Conservation (phyloP, 495 filamentous ascomycete species). For the Aspergillus leporis region DNA sequence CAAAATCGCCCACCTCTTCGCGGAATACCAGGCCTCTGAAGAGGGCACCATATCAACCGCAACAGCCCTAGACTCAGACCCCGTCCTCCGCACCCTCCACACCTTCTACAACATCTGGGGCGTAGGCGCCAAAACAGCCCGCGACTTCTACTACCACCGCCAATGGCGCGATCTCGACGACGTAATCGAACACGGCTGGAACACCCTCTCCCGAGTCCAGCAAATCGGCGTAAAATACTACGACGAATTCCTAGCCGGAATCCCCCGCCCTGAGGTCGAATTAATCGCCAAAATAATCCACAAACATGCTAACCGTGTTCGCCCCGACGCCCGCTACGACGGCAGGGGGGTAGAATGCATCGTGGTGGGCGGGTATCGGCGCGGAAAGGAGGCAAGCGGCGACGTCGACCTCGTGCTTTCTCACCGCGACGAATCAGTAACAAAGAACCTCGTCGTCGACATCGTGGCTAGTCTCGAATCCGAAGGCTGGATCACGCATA, state of each 20-base stretch:
- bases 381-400: conserved; percentile 70
- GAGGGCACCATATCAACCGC: conserved; percentile 62
- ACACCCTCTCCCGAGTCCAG: conserved; percentile 69
- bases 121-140: conserved; percentile 79
- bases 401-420: conserved; percentile 88
- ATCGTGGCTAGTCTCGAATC: conserved; percentile 70
- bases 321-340: conserved; percentile 31
- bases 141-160: conserved; percentile 76
- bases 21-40: conserved; percentile 65
- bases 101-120: conserved; percentile 85
- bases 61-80: conserved; percentile 61
- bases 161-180: conserved; percentile 82
- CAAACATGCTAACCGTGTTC: conserved; percentile 56
- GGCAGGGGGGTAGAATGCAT: conserved; percentile 61
- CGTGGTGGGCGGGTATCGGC: conserved; percentile 82
- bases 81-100: conserved; percentile 60
- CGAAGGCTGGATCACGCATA: conserved; percentile 76
- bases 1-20: conserved; percentile 78
- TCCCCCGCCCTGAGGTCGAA: conserved; percentile 75
- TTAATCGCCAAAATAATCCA: conserved; percentile 62
- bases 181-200: conserved; percentile 82
- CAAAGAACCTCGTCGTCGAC: conserved; percentile 62
- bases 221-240: conserved; percentile 97
- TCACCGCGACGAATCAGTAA: conserved; percentile 69
- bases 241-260: conserved; percentile 73